Base-by-base conservation (phyloP, 108 stramenopile species). In the Aurantiochytrium sp. region DNA sequence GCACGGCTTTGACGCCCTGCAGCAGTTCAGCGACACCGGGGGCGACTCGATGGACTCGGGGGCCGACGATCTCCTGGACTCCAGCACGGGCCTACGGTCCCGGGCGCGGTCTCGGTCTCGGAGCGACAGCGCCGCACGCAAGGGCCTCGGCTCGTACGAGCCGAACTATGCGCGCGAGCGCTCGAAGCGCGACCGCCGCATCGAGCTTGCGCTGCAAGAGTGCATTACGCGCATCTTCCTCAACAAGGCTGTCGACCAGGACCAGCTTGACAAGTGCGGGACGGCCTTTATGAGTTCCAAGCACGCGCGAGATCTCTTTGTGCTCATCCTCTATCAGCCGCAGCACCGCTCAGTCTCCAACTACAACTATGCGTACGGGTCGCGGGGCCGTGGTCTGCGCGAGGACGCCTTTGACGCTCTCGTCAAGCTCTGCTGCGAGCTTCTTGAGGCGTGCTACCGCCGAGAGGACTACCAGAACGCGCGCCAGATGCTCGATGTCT, bases 241-340 rank as follows among this genome's bases (percentile, higher is more conserved):
- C 45, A 81, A 81, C 45, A 41, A 81, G 24, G 39, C 45, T n/a
- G 73, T 81, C 27, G 73, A 81, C n/a, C 36, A 41, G 30, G 73
- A 48, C 27, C 73, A 48, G n/a, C 73, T 81, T 24, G 45, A 48
- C 24, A 48, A 41, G n/a, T 81, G 73, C 73, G 45, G 73, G 21
- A 81, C 39, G n/a, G 39, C 45, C n/a, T 81, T 81, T 48, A 81
- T 48, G 39, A 48, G 21, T 6, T 48, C 73, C 39, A 41, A 48
- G 24, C 45, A 81, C 30, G 73, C 73, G 21, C 39, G 73, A 12
- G 73, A 81, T 48, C 73, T 81, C 42, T 81, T 81, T 2, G 73
- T 81, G 73, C 4, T 81, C 36, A 81, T 81, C 32, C 30, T 81
- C 24, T 81, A 81, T 48, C 73, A 81, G 39, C 73, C 73, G 73